Evolutionary conservation across 805 yeast species (phyloP).

Genomic region (Yamadazyma philogaea): DNA sequence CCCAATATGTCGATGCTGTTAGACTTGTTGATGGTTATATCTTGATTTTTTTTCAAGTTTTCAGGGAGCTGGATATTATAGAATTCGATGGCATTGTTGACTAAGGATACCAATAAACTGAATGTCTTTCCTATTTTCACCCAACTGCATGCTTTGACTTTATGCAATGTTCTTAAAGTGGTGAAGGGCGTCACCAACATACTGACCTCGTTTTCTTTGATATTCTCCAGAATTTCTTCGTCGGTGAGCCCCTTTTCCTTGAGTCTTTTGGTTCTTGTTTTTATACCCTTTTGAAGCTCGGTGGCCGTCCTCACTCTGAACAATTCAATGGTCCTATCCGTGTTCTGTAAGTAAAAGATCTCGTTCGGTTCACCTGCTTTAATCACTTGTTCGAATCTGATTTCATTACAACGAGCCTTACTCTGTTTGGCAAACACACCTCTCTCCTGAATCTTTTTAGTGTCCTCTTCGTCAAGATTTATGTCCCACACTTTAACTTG

Average conservation of each 20-base stretch:
- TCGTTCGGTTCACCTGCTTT: conserved; percentile 34
- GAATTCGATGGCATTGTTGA: conserved; percentile 73
- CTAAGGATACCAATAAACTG: conserved; percentile 61
- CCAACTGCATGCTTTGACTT: conserved; percentile 69
- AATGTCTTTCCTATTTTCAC: conserved; percentile 47
- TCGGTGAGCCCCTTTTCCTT: conserved; percentile 61
- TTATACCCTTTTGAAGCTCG: conserved; percentile 74
- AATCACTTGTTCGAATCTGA: conserved; percentile 44
- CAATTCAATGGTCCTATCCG: conserved; percentile 76
- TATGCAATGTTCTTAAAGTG: conserved; percentile 59
- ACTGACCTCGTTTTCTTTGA: conserved; percentile 47
- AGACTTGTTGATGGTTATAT: conserved; percentile 43
- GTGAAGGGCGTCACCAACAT: conserved; percentile 69
- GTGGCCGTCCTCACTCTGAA: conserved; percentile 73
- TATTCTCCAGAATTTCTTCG: conserved; percentile 50
- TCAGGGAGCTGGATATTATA: conserved; percentile 59
- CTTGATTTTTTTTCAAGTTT: conserved; percentile 47
- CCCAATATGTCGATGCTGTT: conserved; percentile 73
- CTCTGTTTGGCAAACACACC: conserved; percentile 77
- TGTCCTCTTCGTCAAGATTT: conserved; percentile 52
- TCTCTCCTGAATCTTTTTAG: conserved; percentile 46
- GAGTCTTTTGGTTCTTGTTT: conserved; percentile 74
- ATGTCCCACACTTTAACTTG: conserved; percentile 82
- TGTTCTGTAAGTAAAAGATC: conserved; percentile 68
- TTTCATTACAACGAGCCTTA: conserved; percentile 62